phyloP scores from a whole-genome alignment of 2,329 filamentous ascomycete species.

The Diaporthe ilicicola region DNA sequence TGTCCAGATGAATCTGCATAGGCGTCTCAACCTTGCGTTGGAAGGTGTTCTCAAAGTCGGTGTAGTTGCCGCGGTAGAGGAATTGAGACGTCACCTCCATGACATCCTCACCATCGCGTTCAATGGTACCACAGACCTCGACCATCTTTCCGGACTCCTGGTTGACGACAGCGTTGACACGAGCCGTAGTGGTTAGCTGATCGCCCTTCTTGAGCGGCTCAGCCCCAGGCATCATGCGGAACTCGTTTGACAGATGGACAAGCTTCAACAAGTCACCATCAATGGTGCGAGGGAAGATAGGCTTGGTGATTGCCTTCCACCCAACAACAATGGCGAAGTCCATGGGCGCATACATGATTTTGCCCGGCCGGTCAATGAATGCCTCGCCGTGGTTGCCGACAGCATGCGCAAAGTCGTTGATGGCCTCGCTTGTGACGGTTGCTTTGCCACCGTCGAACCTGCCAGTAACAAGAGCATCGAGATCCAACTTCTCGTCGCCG shows the following conservation, averaged over 20 bases:
- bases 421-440: conserved; percentile 88
- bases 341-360: conserved; percentile 95
- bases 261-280: conserved; percentile 96
- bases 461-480: conserved; percentile 85
- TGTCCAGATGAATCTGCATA: conserved; percentile 88
- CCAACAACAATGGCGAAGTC: conserved; percentile 98
- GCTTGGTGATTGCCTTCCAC: conserved; percentile 99
- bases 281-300: conserved; percentile 96
- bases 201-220: conserved; percentile 96
- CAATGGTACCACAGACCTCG: conserved; percentile 97
- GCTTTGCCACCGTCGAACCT: conserved; percentile 90
- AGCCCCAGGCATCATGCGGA: conserved; percentile 97
- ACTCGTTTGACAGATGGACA: conserved; percentile 95
- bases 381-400: conserved; percentile 98
- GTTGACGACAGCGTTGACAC: conserved; percentile 97
- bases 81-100: conserved; percentile 99
- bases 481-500: conserved; percentile 82
- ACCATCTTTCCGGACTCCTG: conserved; percentile 99
- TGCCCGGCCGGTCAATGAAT: conserved; percentile 94
- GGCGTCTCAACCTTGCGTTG: conserved; percentile 96
- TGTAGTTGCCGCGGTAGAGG: conserved; percentile 92
- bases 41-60: conserved; percentile 97
- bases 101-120: conserved; percentile 80
- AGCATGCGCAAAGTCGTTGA: conserved; percentile 98
- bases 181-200: conserved; percentile 88